A percentile compares a stretch with the other conserved stretches of the same genome.
These are phyloP conservation scores for Williopsis jadinii DNA, from an alignment of 1,139 yeast genomes.

Conservation along the genomic window DNA sequence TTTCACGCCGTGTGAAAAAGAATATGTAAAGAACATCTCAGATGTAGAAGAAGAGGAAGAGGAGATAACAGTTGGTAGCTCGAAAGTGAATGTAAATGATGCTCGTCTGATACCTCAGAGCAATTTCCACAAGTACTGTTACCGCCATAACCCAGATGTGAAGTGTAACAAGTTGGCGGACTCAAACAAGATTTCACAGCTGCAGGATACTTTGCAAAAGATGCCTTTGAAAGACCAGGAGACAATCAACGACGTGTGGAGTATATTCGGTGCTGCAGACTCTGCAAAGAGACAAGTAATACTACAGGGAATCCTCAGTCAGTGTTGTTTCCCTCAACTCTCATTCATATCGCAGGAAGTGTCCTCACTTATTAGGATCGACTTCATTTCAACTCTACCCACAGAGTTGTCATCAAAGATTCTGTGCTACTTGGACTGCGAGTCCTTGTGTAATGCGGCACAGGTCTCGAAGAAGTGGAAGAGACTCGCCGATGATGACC, in stretches of 20 bases:
- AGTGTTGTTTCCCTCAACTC: conserved; percentile 92
- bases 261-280: conserved; percentile 69
- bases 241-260: conserved; percentile 71
- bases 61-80: background rate
- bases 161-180: conserved; percentile 68
- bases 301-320: conserved; percentile 75
- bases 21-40: too few species aligned
- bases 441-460: conserved; percentile 86
- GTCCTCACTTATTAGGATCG: conserved; percentile 73
- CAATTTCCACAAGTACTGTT: conserved; percentile 64
- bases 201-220: conserved; percentile 49
- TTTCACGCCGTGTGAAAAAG: too few species aligned
- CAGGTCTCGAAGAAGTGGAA: conserved; percentile 88
- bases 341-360: conserved; percentile 79
- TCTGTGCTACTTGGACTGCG: conserved; percentile 83
- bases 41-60: too few species aligned
- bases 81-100: conserved; percentile 4
- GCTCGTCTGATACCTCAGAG: conserved; percentile 26
- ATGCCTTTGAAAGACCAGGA: conserved; percentile 59
- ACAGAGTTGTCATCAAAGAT: conserved; percentile 79
- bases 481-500: conserved; percentile 84
- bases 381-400: conserved; percentile 80
- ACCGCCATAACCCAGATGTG: conserved; percentile 86
- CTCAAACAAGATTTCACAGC: conserved; percentile 52
- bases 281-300: conserved; percentile 64